Evolutionary conservation across 1,284 basidiomycete genomes (phyloP).

Genomic region (Papiliotrema terrestris): DNA sequence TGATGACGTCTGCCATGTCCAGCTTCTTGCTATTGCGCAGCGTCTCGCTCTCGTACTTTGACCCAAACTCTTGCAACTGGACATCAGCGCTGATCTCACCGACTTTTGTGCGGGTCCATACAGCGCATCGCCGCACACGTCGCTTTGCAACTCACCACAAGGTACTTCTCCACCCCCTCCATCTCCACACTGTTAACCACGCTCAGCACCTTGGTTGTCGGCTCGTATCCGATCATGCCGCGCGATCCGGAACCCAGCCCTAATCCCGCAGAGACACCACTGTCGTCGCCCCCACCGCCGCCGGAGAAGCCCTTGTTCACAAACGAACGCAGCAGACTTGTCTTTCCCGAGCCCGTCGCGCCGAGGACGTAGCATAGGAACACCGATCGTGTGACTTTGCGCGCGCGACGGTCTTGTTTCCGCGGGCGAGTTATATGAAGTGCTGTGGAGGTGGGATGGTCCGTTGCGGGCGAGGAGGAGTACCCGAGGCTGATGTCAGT

Average conservation of each 20-base stretch:
- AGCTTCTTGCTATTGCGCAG: slow-evolving; percentile 85
- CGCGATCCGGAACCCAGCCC: not conserved
- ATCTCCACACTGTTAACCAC: slow-evolving; percentile 96
- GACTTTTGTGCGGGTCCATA: too few relatives aligned
- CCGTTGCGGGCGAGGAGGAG: slow-evolving; percentile 48
- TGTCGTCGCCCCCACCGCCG: slow-evolving; percentile 20
- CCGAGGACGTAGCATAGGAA: slow-evolving; percentile 92
- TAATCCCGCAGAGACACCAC: slow-evolving; percentile 1
- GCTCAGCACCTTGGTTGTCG: slow-evolving; percentile 81
- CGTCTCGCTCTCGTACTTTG: slow-evolving; percentile 87
- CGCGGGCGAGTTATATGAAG: slow-evolving; percentile 75
- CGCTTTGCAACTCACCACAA: slow-evolving; percentile 64
- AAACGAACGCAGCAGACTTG: slow-evolving; percentile 77
- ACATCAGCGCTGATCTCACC: not conserved
- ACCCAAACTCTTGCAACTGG: slow-evolving; percentile 94
- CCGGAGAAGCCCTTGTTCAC: slow-evolving; percentile 68
- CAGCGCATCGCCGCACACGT: too few relatives aligned
- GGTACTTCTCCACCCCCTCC: slow-evolving; percentile 89
- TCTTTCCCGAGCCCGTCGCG: slow-evolving; percentile 94
- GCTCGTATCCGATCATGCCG: slow-evolving; percentile 59
- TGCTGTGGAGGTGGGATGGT: slow-evolving; percentile 62
- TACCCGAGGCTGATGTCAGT: slow-evolving; percentile 45
- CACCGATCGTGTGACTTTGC: slow-evolving; percentile 81
- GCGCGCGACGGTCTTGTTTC: slow-evolving; percentile 80
- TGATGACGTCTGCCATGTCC: slow-evolving; percentile 86